These are phyloP conservation scores for Fallopia convolvulus DNA, from an alignment of 148 eudicot species.

Conservation along the genomic window DNA sequence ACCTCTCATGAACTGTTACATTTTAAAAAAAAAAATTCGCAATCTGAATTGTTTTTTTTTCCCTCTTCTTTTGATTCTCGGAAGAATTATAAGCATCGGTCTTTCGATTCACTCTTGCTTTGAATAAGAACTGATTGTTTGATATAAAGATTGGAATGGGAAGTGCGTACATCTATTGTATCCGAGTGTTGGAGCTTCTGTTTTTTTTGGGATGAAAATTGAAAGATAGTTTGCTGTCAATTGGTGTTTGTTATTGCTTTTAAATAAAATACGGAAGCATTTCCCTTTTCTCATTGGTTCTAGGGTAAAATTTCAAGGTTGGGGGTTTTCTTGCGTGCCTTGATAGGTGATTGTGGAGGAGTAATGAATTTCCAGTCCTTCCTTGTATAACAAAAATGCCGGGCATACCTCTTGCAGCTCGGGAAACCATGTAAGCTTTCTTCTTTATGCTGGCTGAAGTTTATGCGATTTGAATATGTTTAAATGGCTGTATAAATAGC, in stretches of 20 bases:
- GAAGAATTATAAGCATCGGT: neutral
- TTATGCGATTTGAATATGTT: neutral
- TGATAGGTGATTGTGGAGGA: neutral
- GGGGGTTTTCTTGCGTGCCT: neutral
- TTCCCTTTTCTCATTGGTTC: neutral
- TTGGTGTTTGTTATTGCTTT: neutral
- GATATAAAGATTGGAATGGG: neutral
- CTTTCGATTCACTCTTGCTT: neutral
- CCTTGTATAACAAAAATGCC: slow-evolving; percentile 51
- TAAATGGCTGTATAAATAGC: neutral
- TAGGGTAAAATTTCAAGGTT: neutral
- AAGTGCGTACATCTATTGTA: neutral
- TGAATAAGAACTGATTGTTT: neutral
- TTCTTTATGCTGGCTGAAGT: slow-evolving; percentile 9
- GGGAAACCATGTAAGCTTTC: slow-evolving; percentile 59
- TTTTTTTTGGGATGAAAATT: neutral
- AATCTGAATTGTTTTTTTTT: neutral
- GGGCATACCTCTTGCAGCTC: slow-evolving; percentile 83
- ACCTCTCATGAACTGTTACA: neutral
- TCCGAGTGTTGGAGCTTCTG: neutral
- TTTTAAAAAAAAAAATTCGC: neutral
- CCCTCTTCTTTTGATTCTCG: neutral
- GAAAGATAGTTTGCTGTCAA: neutral
- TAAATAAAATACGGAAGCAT: neutral
- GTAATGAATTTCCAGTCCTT: neutral